Percentiles rank a stretch among this genome's conserved stretches.
phyloP scores from a whole-genome alignment of 345 rosid species.

The Iberis pinnata region DNA sequence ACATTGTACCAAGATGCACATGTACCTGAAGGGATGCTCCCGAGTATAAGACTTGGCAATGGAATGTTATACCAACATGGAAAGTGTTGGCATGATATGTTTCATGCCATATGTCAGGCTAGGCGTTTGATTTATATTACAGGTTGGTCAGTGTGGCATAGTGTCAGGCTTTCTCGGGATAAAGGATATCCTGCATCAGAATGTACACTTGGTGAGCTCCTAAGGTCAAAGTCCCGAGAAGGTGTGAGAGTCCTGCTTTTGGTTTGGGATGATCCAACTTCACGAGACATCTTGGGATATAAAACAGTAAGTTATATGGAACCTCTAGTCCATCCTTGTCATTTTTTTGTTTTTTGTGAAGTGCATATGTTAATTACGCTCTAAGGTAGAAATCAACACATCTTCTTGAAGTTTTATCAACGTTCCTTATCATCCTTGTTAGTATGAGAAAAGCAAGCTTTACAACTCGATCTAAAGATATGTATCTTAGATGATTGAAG shows the following conservation, averaged over 20 bases:
- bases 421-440: too few relatives aligned
- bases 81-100: slow-evolving; percentile 91
- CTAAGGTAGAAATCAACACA: too few relatives aligned
- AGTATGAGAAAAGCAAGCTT: too few relatives aligned
- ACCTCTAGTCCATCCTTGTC: too few relatives aligned
- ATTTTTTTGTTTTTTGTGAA: neutral
- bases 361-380: too few relatives aligned
- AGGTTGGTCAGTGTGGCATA: slow-evolving; percentile 87
- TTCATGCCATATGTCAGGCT: slow-evolving; percentile 77
- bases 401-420: too few relatives aligned
- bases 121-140: slow-evolving; percentile 81
- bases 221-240: slow-evolving; percentile 85
- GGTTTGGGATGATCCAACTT: slow-evolving; percentile 92
- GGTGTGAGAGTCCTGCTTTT: slow-evolving; percentile 82
- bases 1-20: slow-evolving; percentile 92
- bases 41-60: slow-evolving; percentile 40
- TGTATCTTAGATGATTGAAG: neutral
- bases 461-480: neutral
- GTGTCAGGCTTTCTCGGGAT: slow-evolving; percentile 68
- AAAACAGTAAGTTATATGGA: slow-evolving; percentile 42
- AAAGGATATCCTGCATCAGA: too few relatives aligned
- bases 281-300: slow-evolving; percentile 62
- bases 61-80: slow-evolving; percentile 42
- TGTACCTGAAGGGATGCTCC: slow-evolving; percentile 38
- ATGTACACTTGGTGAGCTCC: slow-evolving; percentile 73